Evolutionary conservation across 257 asterid genomes (phyloP), one percentile per base, ranked within the genome.

Genomic region (Lycium barbarum): DNA sequence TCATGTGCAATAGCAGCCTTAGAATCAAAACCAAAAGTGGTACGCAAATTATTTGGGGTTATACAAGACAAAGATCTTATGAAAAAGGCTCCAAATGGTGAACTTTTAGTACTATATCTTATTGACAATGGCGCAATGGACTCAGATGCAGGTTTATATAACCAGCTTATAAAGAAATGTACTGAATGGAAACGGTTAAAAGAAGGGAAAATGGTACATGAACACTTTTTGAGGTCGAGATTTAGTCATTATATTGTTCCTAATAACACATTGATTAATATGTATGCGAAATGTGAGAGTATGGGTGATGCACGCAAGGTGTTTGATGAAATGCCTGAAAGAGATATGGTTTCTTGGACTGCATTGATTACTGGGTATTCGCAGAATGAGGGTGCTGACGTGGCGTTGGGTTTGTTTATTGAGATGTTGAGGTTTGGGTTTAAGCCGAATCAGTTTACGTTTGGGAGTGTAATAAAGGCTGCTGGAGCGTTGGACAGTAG

Each of bases 321-420:
- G 93, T 95, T 95, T n/a, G 94, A 91, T 83, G 92, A 65, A 89
- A 95, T 95, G 98, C 87, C 86, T 55, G 89, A 88, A 0, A 85
- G 92, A 63, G 98, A 95, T 84, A 91, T 94, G 94, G 98, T 95
- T 59, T 91, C 97, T 33, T 95, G 94, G 88, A 93, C 99, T 49
- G 90, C 88, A 78, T 61, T 95, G 89, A 91, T 95, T 66, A 91
- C 91, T 85, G 97, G 97, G 62, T 94, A 92, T 86, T 92, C 97
- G 2, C 97, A 93, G 81, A 82, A 86, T 58, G 90, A 85, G 49
- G 90, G 87, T 78, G 88, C 86, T 40, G 22, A 62, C 22, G 85
- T 90, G 84, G 97, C 95, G 11, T 55, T 94, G 81, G 35, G 33
- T 18, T 82, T 90, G 90, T 94, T 87, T 81, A 43, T 54, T 20